A percentile compares a stretch with the other conserved stretches of the same genome.
These are phyloP conservation scores for Linum trigynum DNA, from an alignment of 345 rosid species.

Conservation along the genomic window DNA sequence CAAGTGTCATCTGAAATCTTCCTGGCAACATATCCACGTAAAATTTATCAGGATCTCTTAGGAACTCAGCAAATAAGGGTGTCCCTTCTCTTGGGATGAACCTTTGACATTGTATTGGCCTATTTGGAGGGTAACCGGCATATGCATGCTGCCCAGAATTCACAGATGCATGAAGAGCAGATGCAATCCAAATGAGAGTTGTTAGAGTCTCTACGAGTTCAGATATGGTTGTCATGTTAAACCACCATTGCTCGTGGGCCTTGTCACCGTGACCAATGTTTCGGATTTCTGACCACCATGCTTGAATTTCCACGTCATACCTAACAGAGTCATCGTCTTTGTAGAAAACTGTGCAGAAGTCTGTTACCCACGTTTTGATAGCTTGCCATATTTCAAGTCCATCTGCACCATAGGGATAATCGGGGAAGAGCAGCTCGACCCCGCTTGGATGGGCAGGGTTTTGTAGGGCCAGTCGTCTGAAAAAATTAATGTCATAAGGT, in stretches of 20 bases:
- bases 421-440: constrained; percentile 36
- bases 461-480: constrained; percentile 42
- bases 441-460: constrained; percentile 32
- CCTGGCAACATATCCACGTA: constrained; percentile 38
- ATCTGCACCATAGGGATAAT: constrained; percentile 56
- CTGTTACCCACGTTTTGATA: constrained; percentile 42
- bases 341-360: constrained; percentile 47
- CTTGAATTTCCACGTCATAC: constrained; percentile 46
- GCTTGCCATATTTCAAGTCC: constrained; percentile 54
- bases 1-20: constrained; percentile 29
- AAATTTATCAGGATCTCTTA: constrained; percentile 36
- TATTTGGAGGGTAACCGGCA: constrained; percentile 45
- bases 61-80: constrained; percentile 25
- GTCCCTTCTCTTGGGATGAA: constrained; percentile 48
- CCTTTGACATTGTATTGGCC: constrained; percentile 34
- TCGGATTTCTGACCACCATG: constrained; percentile 55
- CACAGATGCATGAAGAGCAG: constrained; percentile 52
- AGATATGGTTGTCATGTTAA: constrained; percentile 23
- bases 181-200: constrained; percentile 50
- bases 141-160: constrained; percentile 54
- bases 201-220: constrained; percentile 36
- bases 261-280: constrained; percentile 48
- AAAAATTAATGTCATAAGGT: constrained; percentile 6
- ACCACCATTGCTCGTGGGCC: constrained; percentile 43
- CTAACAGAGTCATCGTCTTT: constrained; percentile 28